Evolutionary conservation across 306 rosid genomes (phyloP).

Genomic region (Quillaja saponaria): DNA sequence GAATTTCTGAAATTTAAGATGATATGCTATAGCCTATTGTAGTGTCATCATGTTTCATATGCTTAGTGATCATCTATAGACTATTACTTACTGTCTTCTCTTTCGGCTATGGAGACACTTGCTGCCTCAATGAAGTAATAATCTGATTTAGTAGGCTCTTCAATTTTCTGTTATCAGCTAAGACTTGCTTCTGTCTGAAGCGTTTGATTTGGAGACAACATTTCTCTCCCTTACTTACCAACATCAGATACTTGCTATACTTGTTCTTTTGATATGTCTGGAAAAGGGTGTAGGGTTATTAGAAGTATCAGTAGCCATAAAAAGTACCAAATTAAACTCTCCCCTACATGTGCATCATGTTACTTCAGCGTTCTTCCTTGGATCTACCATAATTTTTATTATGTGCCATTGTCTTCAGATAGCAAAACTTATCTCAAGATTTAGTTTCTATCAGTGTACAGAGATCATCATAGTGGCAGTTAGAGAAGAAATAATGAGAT

Average conservation of each 20-base stretch:
- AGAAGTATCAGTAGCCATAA: conserved; percentile 9
- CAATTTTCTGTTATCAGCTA: not conserved
- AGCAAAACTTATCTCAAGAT: conserved; percentile 10
- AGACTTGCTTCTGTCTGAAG: not conserved
- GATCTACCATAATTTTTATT: conserved; percentile 14
- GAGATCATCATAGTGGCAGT: conserved; percentile 8
- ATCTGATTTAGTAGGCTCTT: too few relatives aligned
- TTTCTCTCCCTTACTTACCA: conserved; percentile 15
- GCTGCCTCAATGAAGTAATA: too few relatives aligned
- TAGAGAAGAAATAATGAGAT: conserved; percentile 1
- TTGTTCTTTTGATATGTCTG: conserved; percentile 14
- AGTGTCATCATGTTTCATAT: conserved; percentile 2
- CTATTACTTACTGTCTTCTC: too few relatives aligned
- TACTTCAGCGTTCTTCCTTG: conserved; percentile 17
- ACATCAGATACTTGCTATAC: too few relatives aligned
- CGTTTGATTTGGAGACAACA: not conserved
- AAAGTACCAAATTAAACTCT: too few relatives aligned
- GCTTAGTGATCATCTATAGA: too few relatives aligned
- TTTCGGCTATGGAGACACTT: too few relatives aligned
- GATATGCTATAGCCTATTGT: conserved; percentile 11
- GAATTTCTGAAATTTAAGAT: conserved; percentile 32
- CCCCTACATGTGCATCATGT: conserved; percentile 3
- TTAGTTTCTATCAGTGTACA: not conserved
- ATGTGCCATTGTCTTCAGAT: conserved; percentile 18
- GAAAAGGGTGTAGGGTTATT: conserved; percentile 24